Conservation (phyloP, 2,329 filamentous ascomycete genomes). For the Colletotrichum tanaceti region DNA sequence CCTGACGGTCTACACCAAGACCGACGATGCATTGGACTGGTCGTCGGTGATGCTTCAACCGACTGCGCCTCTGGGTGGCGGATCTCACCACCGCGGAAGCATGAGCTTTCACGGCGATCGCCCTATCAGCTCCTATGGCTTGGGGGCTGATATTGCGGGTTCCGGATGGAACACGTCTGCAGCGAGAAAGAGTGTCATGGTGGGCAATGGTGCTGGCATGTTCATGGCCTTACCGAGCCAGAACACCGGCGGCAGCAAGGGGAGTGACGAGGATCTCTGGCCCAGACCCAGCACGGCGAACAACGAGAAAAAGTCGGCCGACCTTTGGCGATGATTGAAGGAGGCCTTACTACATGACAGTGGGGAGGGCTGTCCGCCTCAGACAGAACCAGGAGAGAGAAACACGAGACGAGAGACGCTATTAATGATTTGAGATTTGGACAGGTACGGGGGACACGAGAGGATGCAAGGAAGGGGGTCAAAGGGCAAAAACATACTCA, state of each 20-base stretch:
- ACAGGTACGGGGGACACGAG: neutral
- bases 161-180: constrained; percentile 64
- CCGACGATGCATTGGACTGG: constrained; percentile 69
- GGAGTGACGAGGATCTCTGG: constrained; percentile 51
- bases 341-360: neutral
- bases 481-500: neutral
- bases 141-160: constrained; percentile 63
- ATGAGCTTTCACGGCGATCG: constrained; percentile 48
- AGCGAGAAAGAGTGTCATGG: constrained; percentile 65
- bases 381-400: neutral
- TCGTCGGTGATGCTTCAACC: constrained; percentile 64
- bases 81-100: constrained; percentile 35
- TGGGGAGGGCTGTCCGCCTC: neutral
- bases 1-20: constrained; percentile 71
- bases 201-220: constrained; percentile 62
- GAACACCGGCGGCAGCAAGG: constrained; percentile 39
- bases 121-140: constrained; percentile 68
- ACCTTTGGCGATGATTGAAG: constrained; percentile 32
- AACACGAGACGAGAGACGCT: constrained; percentile 3
- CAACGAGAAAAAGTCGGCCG: constrained; percentile 36
- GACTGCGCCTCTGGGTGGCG: constrained; percentile 42
- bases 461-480: neutral
- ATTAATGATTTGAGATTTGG: constrained; percentile 7
- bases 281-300: constrained; percentile 38
- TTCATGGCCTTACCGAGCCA: constrained; percentile 64